Percentiles rank a stretch among this genome's conserved stretches.
These are phyloP conservation scores for Sinapis alba DNA, from an alignment of 441 rosid genomes.

Conservation along the genomic window DNA sequence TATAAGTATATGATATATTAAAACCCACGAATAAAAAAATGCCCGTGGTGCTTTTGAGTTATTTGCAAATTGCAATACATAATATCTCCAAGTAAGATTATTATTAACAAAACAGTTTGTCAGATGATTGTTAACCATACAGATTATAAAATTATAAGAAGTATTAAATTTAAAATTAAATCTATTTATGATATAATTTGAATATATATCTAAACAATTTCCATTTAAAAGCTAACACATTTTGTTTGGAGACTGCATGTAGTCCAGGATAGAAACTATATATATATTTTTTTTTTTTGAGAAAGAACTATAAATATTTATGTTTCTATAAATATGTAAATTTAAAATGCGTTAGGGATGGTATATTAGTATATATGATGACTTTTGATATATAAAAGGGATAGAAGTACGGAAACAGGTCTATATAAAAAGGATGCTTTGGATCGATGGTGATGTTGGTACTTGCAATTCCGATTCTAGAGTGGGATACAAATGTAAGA, in stretches of 20 bases:
- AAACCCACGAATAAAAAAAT: not conserved
- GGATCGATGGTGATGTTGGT: constrained; percentile 9
- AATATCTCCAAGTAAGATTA: not conserved
- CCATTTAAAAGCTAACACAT: not conserved
- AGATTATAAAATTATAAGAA: not conserved
- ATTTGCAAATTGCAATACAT: not conserved
- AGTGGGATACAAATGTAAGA: not conserved
- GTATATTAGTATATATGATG: not conserved
- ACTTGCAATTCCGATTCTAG: not conserved
- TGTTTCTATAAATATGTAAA: not conserved
- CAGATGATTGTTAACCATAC: not conserved
- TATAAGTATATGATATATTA: not conserved
- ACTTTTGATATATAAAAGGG: not conserved
- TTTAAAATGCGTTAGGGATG: not conserved
- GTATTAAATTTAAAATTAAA: not conserved
- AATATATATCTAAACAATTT: not conserved
- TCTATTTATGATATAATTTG: not conserved
- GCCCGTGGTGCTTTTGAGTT: not conserved
- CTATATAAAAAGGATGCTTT: not conserved
- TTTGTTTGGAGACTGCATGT: not conserved
- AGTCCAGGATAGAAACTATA: not conserved
- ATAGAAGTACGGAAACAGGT: not conserved
- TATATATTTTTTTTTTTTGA: too few species aligned
- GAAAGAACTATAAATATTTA: not conserved
- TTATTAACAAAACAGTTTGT: not conserved